A percentile compares a stretch with the other conserved stretches of the same genome.
These are phyloP conservation scores for Populus hybrid DNA, from an alignment of 441 rosid genomes.

Conservation along the genomic window DNA sequence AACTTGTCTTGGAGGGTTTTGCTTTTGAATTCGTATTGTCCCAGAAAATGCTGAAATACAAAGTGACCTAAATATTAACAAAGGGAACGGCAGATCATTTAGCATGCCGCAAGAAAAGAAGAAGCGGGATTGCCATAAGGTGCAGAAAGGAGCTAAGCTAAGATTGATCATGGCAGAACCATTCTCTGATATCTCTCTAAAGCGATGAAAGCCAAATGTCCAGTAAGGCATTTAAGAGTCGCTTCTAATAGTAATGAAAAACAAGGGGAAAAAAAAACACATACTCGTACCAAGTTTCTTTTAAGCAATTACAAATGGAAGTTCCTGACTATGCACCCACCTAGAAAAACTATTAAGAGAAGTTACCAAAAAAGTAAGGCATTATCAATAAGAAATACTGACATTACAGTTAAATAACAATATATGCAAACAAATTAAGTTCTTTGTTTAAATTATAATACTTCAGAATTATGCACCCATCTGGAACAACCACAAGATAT, in stretches of 20 bases:
- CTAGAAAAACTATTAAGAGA: not conserved
- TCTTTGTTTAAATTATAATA: too few species aligned
- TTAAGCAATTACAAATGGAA: not conserved
- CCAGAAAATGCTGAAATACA: conserved; percentile 51
- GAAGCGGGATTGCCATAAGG: not conserved
- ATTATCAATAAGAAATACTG: not conserved
- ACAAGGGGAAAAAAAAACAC: not conserved
- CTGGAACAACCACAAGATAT: too few species aligned
- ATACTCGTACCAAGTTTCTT: too few species aligned
- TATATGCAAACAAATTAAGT: not conserved
- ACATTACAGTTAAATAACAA: not conserved
- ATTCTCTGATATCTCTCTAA: not conserved
- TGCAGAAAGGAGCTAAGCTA: not conserved
- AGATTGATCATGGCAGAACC: not conserved
- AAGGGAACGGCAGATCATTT: not conserved
- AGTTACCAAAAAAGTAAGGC: not conserved
- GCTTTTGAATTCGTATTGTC: conserved; percentile 64
- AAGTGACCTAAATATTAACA: not conserved
- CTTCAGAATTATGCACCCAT: not conserved
- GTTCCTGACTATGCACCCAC: not conserved
- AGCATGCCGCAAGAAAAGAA: not conserved
- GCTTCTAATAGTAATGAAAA: not conserved
- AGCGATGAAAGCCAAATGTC: not conserved
- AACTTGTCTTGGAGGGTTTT: conserved; percentile 75
- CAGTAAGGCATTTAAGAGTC: not conserved